Percentiles rank a stretch among this genome's conserved stretches.
Evolutionary conservation across 2,329 filamentous ascomycete species (phyloP).

Genomic region (Parastagonospora nodorum): DNA sequence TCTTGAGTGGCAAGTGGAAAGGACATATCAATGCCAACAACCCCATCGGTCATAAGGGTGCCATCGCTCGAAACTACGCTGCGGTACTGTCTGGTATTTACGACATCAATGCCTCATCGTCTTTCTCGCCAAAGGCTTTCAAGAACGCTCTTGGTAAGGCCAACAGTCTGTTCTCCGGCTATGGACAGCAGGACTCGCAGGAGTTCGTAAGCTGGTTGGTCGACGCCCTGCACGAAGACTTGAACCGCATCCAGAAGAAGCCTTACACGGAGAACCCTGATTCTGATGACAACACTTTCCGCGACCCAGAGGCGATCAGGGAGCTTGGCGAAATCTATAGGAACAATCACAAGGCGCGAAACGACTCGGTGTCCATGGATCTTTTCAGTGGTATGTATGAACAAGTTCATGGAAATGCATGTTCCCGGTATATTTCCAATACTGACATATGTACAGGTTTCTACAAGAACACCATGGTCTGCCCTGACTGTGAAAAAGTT

Average conservation of each 20-base stretch:
- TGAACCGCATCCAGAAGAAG: slow-evolving; percentile 93
- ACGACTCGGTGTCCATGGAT: slow-evolving; percentile 94
- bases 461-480: slow-evolving; percentile 97
- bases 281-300: slow-evolving; percentile 94
- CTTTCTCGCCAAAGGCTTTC: slow-evolving; percentile 79
- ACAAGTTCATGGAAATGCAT: background rate
- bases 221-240: slow-evolving; percentile 91
- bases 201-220: slow-evolving; percentile 95
- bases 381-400: slow-evolving; percentile 74
- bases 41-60: slow-evolving; percentile 80
- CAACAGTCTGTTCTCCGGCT: slow-evolving; percentile 86
- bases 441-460: slow-evolving; percentile 52
- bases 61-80: slow-evolving; percentile 85
- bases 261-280: slow-evolving; percentile 98
- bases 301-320: slow-evolving; percentile 77
- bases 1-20: slow-evolving; percentile 70
- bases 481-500: slow-evolving; percentile 88
- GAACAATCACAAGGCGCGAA: slow-evolving; percentile 87
- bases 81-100: slow-evolving; percentile 79
- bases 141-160: slow-evolving; percentile 81
- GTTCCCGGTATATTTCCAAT: background rate
- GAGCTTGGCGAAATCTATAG: slow-evolving; percentile 87
- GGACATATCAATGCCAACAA: slow-evolving; percentile 85
- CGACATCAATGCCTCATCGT: slow-evolving; percentile 66
- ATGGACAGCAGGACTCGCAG: slow-evolving; percentile 95